Percentiles rank a stretch among this genome's conserved stretches.
Evolutionary conservation across 176 grass and related monocot species (phyloP).

Genomic region (Pontederia paniculata): DNA sequence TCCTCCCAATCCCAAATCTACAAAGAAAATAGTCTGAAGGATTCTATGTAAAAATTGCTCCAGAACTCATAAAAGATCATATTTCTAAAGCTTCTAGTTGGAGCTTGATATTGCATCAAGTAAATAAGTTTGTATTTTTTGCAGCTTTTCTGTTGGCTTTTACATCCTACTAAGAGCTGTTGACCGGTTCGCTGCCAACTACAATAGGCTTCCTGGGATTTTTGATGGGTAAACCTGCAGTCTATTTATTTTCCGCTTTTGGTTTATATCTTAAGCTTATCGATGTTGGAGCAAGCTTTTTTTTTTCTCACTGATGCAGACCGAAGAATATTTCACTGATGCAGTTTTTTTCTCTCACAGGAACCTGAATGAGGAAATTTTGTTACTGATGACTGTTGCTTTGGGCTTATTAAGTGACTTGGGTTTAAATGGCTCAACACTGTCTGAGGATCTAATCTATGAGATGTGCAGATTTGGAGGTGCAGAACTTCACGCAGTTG

Average conservation of each 20-base stretch:
- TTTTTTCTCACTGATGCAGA: conserved; percentile 8
- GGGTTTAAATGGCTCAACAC: conserved; percentile 52
- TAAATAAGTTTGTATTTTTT: not conserved
- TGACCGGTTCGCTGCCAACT: conserved; percentile 62
- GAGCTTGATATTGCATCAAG: too few relatives aligned
- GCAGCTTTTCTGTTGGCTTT: conserved; percentile 69
- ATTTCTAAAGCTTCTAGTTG: too few relatives aligned
- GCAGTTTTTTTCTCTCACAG: conserved; percentile 7
- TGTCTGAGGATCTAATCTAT: conserved; percentile 65
- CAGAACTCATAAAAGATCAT: too few relatives aligned
- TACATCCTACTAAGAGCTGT: conserved; percentile 71
- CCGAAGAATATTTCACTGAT: too few relatives aligned
- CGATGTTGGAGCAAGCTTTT: too few relatives aligned
- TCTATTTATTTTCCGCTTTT: conserved; percentile 19
- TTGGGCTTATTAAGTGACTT: conserved; percentile 54
- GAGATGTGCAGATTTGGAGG: conserved; percentile 84
- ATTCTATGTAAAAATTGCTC: too few relatives aligned
- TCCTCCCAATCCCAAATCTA: too few relatives aligned
- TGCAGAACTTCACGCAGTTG: conserved; percentile 65
- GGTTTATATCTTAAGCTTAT: not conserved
- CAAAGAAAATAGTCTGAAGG: too few relatives aligned
- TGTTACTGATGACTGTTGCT: conserved; percentile 59
- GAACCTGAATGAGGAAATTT: conserved; percentile 85
- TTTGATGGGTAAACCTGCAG: conserved; percentile 59
- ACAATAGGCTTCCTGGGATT: conserved; percentile 54